Conservation (phyloP, 202 grass and related monocot genomes). For the Elaeis oleifera region DNA sequence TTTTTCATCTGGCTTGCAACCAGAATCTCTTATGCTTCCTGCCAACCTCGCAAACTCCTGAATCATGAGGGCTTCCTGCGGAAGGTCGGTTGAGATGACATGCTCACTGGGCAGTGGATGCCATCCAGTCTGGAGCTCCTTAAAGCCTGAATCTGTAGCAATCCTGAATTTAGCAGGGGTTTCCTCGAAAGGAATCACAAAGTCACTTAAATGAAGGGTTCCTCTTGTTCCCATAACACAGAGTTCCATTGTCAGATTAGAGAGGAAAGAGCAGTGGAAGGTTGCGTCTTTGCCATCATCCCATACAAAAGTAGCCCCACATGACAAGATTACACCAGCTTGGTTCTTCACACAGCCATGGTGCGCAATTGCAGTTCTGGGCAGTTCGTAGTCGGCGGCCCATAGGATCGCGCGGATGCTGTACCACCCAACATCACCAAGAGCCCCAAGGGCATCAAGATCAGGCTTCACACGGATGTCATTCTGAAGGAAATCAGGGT, state of each 20-base stretch:
- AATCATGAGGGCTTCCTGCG: slow-evolving; percentile 78
- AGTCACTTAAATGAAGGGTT: slow-evolving; percentile 43
- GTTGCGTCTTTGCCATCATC: slow-evolving; percentile 43
- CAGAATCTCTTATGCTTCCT: slow-evolving; percentile 33
- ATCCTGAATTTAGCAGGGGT: slow-evolving; percentile 24
- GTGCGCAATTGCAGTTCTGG: slow-evolving; percentile 43
- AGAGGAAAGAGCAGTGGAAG: slow-evolving; percentile 65
- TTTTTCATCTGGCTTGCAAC: slow-evolving; percentile 43
- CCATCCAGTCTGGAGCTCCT: slow-evolving; percentile 38
- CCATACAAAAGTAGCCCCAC: slow-evolving; percentile 59
- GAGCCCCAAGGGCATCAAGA: slow-evolving; percentile 59
- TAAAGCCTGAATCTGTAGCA: slow-evolving; percentile 19
- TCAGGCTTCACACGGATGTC: slow-evolving; percentile 85
- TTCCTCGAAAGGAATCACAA: slow-evolving; percentile 65
- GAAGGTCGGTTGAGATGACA: slow-evolving; percentile 39
- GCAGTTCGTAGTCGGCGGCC: slow-evolving; percentile 60
- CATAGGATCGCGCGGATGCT: slow-evolving; percentile 71
- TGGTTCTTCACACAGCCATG: slow-evolving; percentile 39
- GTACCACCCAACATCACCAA: slow-evolving; percentile 76
- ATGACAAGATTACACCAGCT: slow-evolving; percentile 51
- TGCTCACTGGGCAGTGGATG: slow-evolving; percentile 43
- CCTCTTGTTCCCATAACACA: slow-evolving; percentile 13
- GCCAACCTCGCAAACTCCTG: slow-evolving; percentile 63
- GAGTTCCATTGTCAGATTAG: slow-evolving; percentile 51
- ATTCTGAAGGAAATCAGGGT: slow-evolving; percentile 65